Base-by-base conservation (phyloP, 2,329 filamentous ascomycete species). In the Pleurostoma richardsiae region DNA sequence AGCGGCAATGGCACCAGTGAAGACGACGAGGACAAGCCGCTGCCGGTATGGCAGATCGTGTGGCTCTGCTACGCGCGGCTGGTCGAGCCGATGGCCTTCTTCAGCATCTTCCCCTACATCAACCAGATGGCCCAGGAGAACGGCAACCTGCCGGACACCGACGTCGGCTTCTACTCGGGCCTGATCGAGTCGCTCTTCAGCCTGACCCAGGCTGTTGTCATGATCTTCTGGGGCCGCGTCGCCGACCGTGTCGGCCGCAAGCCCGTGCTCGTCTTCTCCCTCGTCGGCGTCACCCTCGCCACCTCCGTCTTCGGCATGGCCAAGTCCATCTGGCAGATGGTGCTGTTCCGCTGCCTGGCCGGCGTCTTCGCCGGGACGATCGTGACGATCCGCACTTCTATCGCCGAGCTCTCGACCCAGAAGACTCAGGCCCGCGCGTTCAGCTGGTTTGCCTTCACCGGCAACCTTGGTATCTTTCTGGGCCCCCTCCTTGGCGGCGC, bases 51-150 rank as follows among this genome's bases (percentile, higher is more conserved):
- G n/a, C 88, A 92, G 61, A 82, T 94, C 44, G 63, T 85, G 30
- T 64, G 87, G 8, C 79, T 94, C 10, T 92, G 88, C 70, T 87
- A 83, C 60, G 82, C 83, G 2, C 80, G 87, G 5, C 60, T 88
- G 29, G 72, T 88, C 40, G 88, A 92, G 58, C 87, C 88, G 1
- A 76, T 91, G 39, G 85, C 86, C n/a, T 92, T 89, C 69, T 92
- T 91, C 70, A 82, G 76, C 60, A 89, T 92, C 61, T 87, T 92
- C 56, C 86, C 88, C 1, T 92, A 87, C 66, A 79, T 94, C 64
- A 88, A 83, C 57, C 72, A 85, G 59, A 92, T 92, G 88, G 82
- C 88, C 36, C 71, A 79, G 62, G 72, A 78, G 47, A 85, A 83
- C 49, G 86, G 86, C 7, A 58, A 72, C 8, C 65, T 92, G 3